Conservation (phyloP, 2,329 filamentous ascomycete genomes). For the Lasiodiplodia gonubiensis region DNA sequence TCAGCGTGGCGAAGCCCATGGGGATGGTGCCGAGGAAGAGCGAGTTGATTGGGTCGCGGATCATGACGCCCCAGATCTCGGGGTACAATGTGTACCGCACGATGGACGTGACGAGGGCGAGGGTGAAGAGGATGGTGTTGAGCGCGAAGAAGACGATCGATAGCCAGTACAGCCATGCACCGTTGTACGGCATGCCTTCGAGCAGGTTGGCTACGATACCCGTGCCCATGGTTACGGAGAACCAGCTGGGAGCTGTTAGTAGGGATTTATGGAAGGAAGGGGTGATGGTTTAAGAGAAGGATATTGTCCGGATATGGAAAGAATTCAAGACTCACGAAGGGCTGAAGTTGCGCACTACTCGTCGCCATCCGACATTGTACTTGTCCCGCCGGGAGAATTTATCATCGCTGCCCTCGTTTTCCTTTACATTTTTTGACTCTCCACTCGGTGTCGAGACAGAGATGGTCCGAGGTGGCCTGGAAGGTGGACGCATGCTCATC, state of each 20-base stretch:
- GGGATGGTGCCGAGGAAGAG: constrained; percentile 69
- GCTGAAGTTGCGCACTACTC: constrained; percentile 45
- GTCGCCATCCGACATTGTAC: constrained; percentile 38
- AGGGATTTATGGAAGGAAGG: background rate
- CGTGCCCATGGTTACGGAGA: constrained; percentile 60
- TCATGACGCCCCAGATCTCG: constrained; percentile 66
- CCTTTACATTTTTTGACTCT: background rate
- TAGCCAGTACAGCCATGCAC: constrained; percentile 60
- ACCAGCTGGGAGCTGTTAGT: constrained; percentile 26
- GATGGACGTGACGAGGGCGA: constrained; percentile 59
- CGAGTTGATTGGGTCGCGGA: constrained; percentile 66
- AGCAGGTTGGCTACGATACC: constrained; percentile 69
- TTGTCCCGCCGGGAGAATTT: background rate
- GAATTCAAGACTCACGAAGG: constrained; percentile 34
- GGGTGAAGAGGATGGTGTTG: constrained; percentile 61
- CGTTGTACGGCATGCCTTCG: constrained; percentile 65
- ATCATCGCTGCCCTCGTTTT: background rate
- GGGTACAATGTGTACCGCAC: constrained; percentile 68
- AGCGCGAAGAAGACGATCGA: constrained; percentile 64
- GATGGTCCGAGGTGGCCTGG: background rate
- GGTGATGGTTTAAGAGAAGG: background rate
- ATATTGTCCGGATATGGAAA: background rate
- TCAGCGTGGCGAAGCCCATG: constrained; percentile 69
- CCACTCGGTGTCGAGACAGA: constrained; percentile 1
- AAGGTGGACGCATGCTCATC: background rate